Evolutionary conservation across 2,329 filamentous ascomycete genomes (phyloP).

Genomic region (Xylariaceae sp.): DNA sequence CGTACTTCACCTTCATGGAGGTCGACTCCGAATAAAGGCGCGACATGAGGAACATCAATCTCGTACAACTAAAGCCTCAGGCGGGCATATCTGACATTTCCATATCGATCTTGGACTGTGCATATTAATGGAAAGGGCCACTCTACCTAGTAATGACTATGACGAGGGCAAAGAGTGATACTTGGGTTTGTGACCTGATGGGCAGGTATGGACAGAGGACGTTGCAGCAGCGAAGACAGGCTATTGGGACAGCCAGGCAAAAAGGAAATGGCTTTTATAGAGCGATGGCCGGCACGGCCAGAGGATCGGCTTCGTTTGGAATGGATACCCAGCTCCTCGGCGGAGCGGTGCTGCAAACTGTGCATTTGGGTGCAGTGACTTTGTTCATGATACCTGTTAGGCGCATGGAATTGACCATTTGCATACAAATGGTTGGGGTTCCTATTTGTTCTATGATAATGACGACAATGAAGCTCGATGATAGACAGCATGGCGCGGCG

Average conservation of each 20-base stretch:
- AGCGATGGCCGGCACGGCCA: conserved; percentile 26
- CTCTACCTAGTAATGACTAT: too few relatives aligned
- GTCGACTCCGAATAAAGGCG: conserved; percentile 27
- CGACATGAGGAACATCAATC: background rate
- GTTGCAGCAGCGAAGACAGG: too few relatives aligned
- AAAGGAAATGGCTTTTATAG: conserved; percentile 25
- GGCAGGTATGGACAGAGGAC: too few relatives aligned
- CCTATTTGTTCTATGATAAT: conserved; percentile 17
- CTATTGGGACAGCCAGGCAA: conserved; percentile 12
- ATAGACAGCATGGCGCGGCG: conserved; percentile 11
- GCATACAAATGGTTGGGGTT: conserved; percentile 12
- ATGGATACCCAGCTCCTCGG: conserved; percentile 18
- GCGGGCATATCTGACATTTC: too few relatives aligned
- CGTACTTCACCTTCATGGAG: conserved; percentile 35
- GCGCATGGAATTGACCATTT: conserved; percentile 12
- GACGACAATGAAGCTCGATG: conserved; percentile 10
- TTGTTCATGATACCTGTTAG: conserved; percentile 24
- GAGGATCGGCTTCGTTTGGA: conserved; percentile 15
- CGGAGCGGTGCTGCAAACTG: conserved; percentile 7
- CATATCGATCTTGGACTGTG: too few relatives aligned
- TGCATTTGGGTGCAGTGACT: conserved; percentile 7
- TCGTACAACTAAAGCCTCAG: too few relatives aligned
- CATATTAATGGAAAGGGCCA: too few relatives aligned
- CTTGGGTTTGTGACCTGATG: too few relatives aligned
- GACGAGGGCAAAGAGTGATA: too few relatives aligned